phyloP scores from a whole-genome alignment of 345 rosid genomes.

The Mangifera indica region DNA sequence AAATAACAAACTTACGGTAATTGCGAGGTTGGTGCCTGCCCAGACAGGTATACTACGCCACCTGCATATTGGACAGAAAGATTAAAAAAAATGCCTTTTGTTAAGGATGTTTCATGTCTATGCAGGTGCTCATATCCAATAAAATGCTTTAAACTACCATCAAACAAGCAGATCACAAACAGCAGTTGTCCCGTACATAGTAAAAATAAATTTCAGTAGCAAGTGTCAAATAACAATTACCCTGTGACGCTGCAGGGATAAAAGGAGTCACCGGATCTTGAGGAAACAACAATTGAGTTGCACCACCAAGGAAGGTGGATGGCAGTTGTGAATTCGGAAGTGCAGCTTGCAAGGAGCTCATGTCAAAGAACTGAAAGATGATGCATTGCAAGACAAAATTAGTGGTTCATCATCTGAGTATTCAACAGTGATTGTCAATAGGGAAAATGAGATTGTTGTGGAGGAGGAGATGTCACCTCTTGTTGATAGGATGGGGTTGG shows the following conservation, averaged over 20 bases:
- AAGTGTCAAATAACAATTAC: conserved; percentile 24
- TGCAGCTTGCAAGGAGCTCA: conserved; percentile 68
- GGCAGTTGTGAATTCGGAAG: conserved; percentile 58
- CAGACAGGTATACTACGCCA: conserved; percentile 63
- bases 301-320: conserved; percentile 47
- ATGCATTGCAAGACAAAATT: conserved; percentile 22
- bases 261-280: conserved; percentile 43
- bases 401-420: conserved; percentile 46
- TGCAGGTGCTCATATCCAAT: conserved; percentile 1
- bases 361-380: conserved; percentile 70
- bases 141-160: conserved; percentile 14
- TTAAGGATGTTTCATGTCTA: background rate
- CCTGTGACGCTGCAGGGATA: conserved; percentile 61
- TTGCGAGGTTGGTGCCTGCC: conserved; percentile 58
- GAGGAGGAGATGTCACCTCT: conserved; percentile 87
- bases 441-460: conserved; percentile 37
- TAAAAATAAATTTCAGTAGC: conserved; percentile 1
- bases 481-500: conserved; percentile 55
- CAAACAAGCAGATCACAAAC: conserved; percentile 8
- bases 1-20: conserved; percentile 55
- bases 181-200: background rate
- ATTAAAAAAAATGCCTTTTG: background rate
- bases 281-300: conserved; percentile 63
- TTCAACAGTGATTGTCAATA: conserved; percentile 42
- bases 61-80: conserved; percentile 41